Conservation (phyloP, 1,284 basidiomycete genomes). For the Cryptococcus sp. region DNA sequence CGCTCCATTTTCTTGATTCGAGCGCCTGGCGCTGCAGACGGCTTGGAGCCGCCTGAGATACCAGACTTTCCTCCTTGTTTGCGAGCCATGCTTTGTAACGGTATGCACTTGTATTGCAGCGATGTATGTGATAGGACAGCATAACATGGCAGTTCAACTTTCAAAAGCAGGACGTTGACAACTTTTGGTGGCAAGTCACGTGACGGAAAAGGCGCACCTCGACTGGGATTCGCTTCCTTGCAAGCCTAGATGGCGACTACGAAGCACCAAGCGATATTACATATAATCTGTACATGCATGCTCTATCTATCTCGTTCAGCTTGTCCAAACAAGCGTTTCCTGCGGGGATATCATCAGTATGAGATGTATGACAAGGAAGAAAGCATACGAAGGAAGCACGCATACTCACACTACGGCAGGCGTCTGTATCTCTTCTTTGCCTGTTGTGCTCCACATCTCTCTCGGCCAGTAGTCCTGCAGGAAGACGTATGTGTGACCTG, state of each 20-base stretch:
- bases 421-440: constrained; percentile 65
- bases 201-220: neutral
- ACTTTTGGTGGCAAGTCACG: neutral
- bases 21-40: constrained; percentile 26
- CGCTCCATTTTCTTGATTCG: constrained; percentile 46
- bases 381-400: neutral
- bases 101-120: neutral
- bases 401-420: constrained; percentile 73
- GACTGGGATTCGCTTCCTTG: too few species aligned
- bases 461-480: constrained; percentile 90
- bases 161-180: neutral
- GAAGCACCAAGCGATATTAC: too few species aligned
- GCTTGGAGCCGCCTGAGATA: constrained; percentile 13
- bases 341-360: constrained; percentile 2
- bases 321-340: constrained; percentile 28
- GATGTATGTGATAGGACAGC: neutral
- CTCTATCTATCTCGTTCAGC: constrained; percentile 8
- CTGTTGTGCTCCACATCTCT: constrained; percentile 65
- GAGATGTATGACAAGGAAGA: neutral
- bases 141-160: neutral
- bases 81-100: constrained; percentile 16
- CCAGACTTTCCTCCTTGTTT: constrained; percentile 18
- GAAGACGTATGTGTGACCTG: constrained; percentile 91
- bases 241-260: too few species aligned
- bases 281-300: neutral